phyloP scores from a whole-genome alignment of 164 flowering plant genomes.

The Tetrastigma voinierianum region DNA sequence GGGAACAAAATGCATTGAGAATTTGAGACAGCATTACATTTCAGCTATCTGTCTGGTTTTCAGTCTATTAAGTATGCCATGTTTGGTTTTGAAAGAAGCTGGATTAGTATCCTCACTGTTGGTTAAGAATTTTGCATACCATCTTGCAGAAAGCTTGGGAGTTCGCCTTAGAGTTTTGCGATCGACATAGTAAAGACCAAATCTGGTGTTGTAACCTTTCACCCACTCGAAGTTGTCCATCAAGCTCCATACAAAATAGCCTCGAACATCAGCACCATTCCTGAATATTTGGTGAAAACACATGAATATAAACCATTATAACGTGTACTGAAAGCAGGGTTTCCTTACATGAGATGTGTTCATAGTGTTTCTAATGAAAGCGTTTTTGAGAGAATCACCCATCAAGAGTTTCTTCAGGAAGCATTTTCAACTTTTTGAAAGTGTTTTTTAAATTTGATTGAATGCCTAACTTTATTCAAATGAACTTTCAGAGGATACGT shows the following conservation, averaged over 20 bases:
- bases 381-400: no score
- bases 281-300: conserved; percentile 6
- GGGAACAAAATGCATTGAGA: background rate
- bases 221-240: conserved; percentile 64
- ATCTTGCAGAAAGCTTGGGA: conserved; percentile 54
- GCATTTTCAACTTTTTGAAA: no score
- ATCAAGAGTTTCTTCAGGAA: no score
- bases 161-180: conserved; percentile 35
- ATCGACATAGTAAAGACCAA: conserved; percentile 56
- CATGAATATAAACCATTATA: no score
- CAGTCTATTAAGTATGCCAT: background rate
- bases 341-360: no score
- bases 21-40: background rate
- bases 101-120: conserved; percentile 1
- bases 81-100: background rate
- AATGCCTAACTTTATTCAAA: background rate
- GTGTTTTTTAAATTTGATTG: no score
- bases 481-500: background rate
- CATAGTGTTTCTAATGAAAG: no score
- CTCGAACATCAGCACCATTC: conserved; percentile 63
- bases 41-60: background rate
- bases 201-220: conserved; percentile 36
- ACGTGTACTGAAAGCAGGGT: no score
- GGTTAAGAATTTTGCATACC: conserved; percentile 45
- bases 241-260: conserved; percentile 62